Percentiles rank a stretch among this genome's conserved stretches.
phyloP scores from a whole-genome alignment of 257 asterid genomes.

The Schizonepeta tenuifolia region DNA sequence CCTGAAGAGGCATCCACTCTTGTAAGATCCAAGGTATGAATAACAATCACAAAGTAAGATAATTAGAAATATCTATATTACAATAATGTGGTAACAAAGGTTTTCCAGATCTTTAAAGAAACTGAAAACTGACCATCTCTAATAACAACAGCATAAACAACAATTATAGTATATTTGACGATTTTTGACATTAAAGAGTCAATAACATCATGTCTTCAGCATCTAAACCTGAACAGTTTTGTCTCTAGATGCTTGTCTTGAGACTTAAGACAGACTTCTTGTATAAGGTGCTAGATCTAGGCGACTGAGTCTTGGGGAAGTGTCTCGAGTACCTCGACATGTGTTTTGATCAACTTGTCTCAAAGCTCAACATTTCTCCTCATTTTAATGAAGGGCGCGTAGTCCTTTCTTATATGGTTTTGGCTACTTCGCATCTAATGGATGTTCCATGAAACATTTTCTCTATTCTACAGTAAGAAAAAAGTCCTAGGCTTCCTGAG shows the following conservation, averaged over 20 bases:
- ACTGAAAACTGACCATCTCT: neutral
- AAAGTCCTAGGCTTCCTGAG: neutral
- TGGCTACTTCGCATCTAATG: conserved; percentile 3
- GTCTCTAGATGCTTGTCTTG: neutral
- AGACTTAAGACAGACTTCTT: neutral
- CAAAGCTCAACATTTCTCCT: neutral
- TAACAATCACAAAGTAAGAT: conserved; percentile 17
- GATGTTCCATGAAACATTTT: neutral
- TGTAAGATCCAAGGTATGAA: conserved; percentile 31
- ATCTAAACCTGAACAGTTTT: neutral
- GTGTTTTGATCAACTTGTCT: neutral
- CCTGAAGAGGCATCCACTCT: conserved; percentile 54
- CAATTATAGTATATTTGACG: neutral
- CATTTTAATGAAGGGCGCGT: neutral
- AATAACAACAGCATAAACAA: neutral
- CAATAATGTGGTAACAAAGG: neutral
- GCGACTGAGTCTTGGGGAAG: neutral
- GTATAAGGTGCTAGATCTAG: neutral
- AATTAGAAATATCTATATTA: conserved; percentile 7
- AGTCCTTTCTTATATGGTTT: neutral
- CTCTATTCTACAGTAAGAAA: neutral
- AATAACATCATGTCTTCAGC: neutral
- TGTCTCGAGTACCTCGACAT: neutral
- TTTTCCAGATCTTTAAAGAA: neutral
- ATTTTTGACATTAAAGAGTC: neutral